phyloP scores from a whole-genome alignment of 768 basidiomycete species.

The Clitopilus hobsonii region DNA sequence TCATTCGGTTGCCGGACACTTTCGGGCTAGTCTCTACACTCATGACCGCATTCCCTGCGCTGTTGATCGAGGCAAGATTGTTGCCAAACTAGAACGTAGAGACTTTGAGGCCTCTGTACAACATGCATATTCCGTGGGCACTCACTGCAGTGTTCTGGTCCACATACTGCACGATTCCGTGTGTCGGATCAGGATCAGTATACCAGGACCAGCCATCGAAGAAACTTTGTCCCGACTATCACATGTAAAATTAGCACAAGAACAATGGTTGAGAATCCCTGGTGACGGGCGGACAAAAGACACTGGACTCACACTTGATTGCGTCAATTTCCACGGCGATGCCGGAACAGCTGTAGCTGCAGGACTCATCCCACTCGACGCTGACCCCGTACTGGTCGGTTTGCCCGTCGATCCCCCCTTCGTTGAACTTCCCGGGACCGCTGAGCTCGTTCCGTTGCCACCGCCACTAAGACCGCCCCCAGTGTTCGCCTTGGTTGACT shows the following conservation, averaged over 20 bases:
- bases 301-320: slow-evolving; percentile 42
- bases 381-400: slow-evolving; percentile 12
- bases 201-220: slow-evolving; percentile 83
- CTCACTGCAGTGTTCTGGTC: slow-evolving; percentile 56
- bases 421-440: slow-evolving; percentile 15
- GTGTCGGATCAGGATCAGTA: slow-evolving; percentile 67
- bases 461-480: slow-evolving; percentile 13
- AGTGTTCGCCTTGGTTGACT: too few species aligned
- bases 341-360: slow-evolving; percentile 21
- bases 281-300: not conserved
- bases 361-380: slow-evolving; percentile 15
- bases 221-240: slow-evolving; percentile 63
- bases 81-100: slow-evolving; percentile 53
- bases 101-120: too few species aligned
- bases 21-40: slow-evolving; percentile 77
- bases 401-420: slow-evolving; percentile 9
- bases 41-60: slow-evolving; percentile 79
- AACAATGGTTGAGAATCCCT: slow-evolving; percentile 8
- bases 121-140: too few species aligned
- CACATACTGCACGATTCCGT: slow-evolving; percentile 63
- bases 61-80: slow-evolving; percentile 64
- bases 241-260: too few species aligned
- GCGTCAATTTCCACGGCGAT: slow-evolving; percentile 56
- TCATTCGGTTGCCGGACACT: slow-evolving; percentile 64
- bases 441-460: slow-evolving; percentile 14